Evolutionary conservation across 2,329 filamentous ascomycete species (phyloP).

Genomic region (Cordyceps tenuipes): DNA sequence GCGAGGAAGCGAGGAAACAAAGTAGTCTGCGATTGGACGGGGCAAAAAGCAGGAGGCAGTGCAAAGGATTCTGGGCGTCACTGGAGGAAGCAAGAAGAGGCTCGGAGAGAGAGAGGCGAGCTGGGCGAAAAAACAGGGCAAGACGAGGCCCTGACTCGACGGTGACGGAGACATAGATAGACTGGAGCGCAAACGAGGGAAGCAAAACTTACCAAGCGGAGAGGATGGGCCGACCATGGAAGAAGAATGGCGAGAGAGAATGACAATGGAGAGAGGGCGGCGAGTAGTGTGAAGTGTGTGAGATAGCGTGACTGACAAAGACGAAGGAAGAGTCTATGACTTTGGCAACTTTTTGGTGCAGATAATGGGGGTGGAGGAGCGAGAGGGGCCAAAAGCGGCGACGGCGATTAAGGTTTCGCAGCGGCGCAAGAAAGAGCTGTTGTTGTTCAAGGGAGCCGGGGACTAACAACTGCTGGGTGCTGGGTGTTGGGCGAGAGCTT

Average conservation of each 20-base stretch:
- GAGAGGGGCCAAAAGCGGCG: constrained; percentile 13
- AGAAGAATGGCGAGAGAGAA: not conserved
- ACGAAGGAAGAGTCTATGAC: constrained; percentile 3
- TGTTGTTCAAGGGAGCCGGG: constrained; percentile 6
- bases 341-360: constrained; percentile 8
- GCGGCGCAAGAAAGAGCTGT: not conserved
- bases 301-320: constrained; percentile 5
- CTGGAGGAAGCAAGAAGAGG: not conserved
- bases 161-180: not conserved
- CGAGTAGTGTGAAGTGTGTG: constrained; percentile 5
- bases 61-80: not conserved
- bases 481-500: too few relatives aligned
- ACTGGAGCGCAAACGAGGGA: not conserved
- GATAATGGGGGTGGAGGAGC: constrained; percentile 9
- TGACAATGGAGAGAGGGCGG: constrained; percentile 7
- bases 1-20: not conserved
- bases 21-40: not conserved
- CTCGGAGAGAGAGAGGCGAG: not conserved
- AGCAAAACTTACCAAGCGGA: not conserved
- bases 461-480: not conserved
- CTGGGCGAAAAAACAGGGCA: constrained; percentile 1
- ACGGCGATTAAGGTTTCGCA: constrained; percentile 11
- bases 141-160: not conserved
- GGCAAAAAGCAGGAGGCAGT: not conserved
- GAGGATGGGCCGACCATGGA: not conserved